Evolutionary conservation across 805 yeast genomes (phyloP).

Genomic region (Ogataea henricii): DNA sequence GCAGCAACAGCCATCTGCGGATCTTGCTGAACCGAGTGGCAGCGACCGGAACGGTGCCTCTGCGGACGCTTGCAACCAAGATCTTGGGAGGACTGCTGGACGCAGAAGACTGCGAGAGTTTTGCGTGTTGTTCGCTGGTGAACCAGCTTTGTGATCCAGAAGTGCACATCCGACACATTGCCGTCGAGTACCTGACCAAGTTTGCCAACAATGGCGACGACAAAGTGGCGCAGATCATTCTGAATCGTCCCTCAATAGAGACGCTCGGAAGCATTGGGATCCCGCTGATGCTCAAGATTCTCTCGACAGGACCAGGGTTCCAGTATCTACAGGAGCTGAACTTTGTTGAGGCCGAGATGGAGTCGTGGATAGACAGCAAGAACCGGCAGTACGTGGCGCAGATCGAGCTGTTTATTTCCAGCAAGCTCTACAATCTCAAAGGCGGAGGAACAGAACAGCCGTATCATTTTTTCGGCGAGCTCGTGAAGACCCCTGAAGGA

Average conservation of each 20-base stretch:
- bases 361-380: conserved; percentile 58
- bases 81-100: conserved; percentile 46
- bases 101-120: conserved; percentile 38
- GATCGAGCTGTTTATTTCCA: conserved; percentile 44
- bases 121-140: conserved; percentile 58
- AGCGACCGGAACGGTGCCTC: conserved; percentile 49
- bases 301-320: conserved; percentile 72
- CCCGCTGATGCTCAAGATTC: conserved; percentile 58
- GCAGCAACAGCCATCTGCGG: conserved; percentile 59
- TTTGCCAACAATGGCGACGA: conserved; percentile 46
- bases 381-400: conserved; percentile 48
- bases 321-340: conserved; percentile 58
- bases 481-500: conserved; percentile 83
- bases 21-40: conserved; percentile 66
- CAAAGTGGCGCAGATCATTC: conserved; percentile 53
- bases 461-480: conserved; percentile 74
- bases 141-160: conserved; percentile 71
- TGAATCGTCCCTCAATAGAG: conserved; percentile 55
- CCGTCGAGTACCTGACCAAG: conserved; percentile 55
- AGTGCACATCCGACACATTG: conserved; percentile 53
- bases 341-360: conserved; percentile 65
- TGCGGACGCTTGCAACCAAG: conserved; percentile 60
- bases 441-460: conserved; percentile 39
- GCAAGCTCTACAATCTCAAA: conserved; percentile 21
- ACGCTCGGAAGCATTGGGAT: conserved; percentile 36